phyloP scores from a whole-genome alignment of 2,329 filamentous ascomycete genomes.

The Lachnellula subtilissima region DNA sequence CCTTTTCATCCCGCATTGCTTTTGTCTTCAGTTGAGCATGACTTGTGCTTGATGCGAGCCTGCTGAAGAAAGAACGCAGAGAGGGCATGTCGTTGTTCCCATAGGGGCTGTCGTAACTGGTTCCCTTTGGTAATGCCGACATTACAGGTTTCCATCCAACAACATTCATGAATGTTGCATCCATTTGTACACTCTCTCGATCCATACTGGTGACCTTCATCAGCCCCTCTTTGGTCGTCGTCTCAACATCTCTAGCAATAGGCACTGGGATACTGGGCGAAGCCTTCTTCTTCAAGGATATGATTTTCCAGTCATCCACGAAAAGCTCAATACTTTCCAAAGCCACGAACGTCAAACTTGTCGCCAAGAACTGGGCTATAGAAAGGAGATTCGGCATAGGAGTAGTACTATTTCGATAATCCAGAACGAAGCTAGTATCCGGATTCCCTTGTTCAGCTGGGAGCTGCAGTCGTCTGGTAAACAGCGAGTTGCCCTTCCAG shows the following conservation, averaged over 20 bases:
- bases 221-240: conserved; percentile 76
- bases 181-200: conserved; percentile 84
- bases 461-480: conserved; percentile 79
- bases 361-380: conserved; percentile 86
- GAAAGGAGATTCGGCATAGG: conserved; percentile 82
- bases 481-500: conserved; percentile 98
- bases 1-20: conserved; percentile 57
- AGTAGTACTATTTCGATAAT: conserved; percentile 85
- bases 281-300: conserved; percentile 77
- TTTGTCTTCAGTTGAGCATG: conserved; percentile 49
- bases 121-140: conserved; percentile 23
- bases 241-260: conserved; percentile 75
- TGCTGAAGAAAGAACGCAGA: conserved; percentile 73
- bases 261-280: conserved; percentile 69
- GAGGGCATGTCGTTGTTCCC: conserved; percentile 53
- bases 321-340: conserved; percentile 83
- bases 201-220: conserved; percentile 83
- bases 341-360: conserved; percentile 92
- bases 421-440: conserved; percentile 88
- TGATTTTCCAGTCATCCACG: conserved; percentile 80
- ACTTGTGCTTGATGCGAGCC: conserved; percentile 57
- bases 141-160: conserved; percentile 72
- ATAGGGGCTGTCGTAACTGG: conserved; percentile 34
- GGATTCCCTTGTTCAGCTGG: conserved; percentile 59
- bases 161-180: conserved; percentile 82